Evolutionary conservation across 176 grass and related monocot species (phyloP), one percentile per base, ranked within the genome.

Genomic region (Typha latifolia): DNA sequence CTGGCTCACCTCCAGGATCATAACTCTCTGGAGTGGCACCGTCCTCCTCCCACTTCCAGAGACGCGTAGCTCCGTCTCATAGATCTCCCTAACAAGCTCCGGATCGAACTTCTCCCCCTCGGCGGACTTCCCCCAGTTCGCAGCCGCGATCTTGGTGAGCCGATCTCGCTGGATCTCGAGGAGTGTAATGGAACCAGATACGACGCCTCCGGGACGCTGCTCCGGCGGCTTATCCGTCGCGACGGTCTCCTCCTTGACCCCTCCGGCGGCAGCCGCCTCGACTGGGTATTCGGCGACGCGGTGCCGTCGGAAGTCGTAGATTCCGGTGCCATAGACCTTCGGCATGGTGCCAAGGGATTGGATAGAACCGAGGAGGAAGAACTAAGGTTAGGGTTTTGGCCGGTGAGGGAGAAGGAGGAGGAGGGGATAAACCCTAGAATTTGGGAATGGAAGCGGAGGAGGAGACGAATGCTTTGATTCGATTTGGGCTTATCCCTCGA

Each of bases 1-100:
- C 81, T 99, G 89, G 67, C 89, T 99, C 69, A 99, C 94, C 80
- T 93, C 94, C 52, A 99, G 81, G 51, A 99, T 93, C 94, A 99
- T 99, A 49, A 93, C 94, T n/a, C 86, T 82, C 29, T 99, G 94
- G 61, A 99, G 79, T 5, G 86, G 94, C 49, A 87, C 84, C 14
- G 94, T 99, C 76, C 93, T 99, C 49, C 89, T 78, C 2, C 79
- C 81, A 12, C 73, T 70, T 3, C 78, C 87, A 27, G 75, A 78
- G 34, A 93, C 73, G 51, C 84, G 53, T 49, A 93, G 79, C 83
- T 99, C 86, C 10, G 74, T 81, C 8, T 76, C 77, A 27, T 93
- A 93, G 50, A 99, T 99, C 70, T 99, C 71, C 81, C 68, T 83
- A 14, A 99, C 94, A 29, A 99, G 86, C 75, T 77, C 81, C 10